Percentiles rank a stretch among this genome's conserved stretches.
Evolutionary conservation across 768 basidiomycete genomes (phyloP).

Genomic region (Collybia mongolica): DNA sequence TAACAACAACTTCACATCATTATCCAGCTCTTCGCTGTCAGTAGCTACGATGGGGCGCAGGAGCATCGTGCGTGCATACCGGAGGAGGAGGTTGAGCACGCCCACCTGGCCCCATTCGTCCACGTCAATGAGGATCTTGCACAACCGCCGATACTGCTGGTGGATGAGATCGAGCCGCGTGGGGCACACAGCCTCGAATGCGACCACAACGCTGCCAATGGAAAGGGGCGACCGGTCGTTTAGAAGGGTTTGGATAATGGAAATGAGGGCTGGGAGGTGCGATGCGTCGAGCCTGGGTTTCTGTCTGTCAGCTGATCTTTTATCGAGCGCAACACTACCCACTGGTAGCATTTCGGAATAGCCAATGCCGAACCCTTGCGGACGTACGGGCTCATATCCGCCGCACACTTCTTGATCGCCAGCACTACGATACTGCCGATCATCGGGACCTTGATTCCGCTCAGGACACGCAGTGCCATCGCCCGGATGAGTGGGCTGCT

Average conservation of each 20-base stretch:
- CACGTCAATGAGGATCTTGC: constrained; percentile 80
- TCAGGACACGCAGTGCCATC: constrained; percentile 92
- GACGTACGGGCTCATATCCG: constrained; percentile 92
- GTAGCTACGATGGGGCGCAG: constrained; percentile 48
- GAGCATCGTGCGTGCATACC: constrained; percentile 87
- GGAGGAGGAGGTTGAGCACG: constrained; percentile 70
- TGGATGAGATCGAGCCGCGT: constrained; percentile 87
- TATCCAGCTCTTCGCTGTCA: constrained; percentile 61
- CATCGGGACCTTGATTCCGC: constrained; percentile 88
- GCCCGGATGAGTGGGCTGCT: constrained; percentile 92
- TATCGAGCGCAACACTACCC: constrained; percentile 7
- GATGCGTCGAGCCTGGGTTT: constrained; percentile 68
- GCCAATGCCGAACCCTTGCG: constrained; percentile 91
- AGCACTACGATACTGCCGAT: constrained; percentile 83
- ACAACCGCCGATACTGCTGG: constrained; percentile 82
- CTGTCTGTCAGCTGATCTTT: neutral
- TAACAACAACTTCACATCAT: constrained; percentile 75
- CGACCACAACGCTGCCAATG: constrained; percentile 80
- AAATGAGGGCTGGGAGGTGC: constrained; percentile 71
- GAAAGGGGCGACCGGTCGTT: constrained; percentile 84
- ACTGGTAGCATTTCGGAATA: constrained; percentile 82
- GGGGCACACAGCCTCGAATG: constrained; percentile 87
- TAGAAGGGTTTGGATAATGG: constrained; percentile 61
- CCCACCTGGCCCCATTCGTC: constrained; percentile 97
- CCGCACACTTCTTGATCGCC: constrained; percentile 89